Conservation (phyloP, 768 basidiomycete genomes). For the Suillus hirtellus region DNA sequence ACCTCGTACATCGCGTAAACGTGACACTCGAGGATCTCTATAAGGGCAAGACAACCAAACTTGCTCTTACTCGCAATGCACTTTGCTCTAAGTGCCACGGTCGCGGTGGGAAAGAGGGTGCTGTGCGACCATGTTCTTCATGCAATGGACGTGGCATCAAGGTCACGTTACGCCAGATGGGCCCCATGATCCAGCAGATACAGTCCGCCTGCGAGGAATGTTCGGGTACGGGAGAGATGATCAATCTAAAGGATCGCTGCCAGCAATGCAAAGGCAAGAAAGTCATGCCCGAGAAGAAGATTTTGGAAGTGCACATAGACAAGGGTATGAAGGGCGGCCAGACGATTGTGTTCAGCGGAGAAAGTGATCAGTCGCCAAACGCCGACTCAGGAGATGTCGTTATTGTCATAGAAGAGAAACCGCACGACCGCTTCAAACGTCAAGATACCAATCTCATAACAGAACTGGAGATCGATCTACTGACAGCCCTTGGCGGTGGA, state of each 20-base stretch:
- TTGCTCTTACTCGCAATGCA: conserved; percentile 92
- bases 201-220: conserved; percentile 95
- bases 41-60: conserved; percentile 98
- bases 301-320: conserved; percentile 97
- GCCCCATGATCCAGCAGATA: conserved; percentile 99
- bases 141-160: conserved; percentile 92
- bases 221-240: conserved; percentile 90
- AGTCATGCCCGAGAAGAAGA: conserved; percentile 90
- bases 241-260: conserved; percentile 93
- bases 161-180: conserved; percentile 93
- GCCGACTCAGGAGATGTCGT: conserved; percentile 92
- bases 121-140: conserved; percentile 72
- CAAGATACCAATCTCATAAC: conserved; percentile 84
- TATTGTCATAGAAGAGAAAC: conserved; percentile 91
- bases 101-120: conserved; percentile 96
- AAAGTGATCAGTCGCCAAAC: conserved; percentile 89
- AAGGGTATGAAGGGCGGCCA: conserved; percentile 97
- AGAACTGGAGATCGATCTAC: conserved; percentile 89
- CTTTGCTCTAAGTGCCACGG: conserved; percentile 94
- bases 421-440: conserved; percentile 85
- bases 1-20: conserved; percentile 94
- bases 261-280: conserved; percentile 94
- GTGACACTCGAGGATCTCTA: conserved; percentile 98
- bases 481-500: conserved; percentile 93
- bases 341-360: conserved; percentile 84